These are phyloP conservation scores for Exophiala mesophila DNA, from an alignment of 2,329 filamentous ascomycete genomes.

Conservation along the genomic window DNA sequence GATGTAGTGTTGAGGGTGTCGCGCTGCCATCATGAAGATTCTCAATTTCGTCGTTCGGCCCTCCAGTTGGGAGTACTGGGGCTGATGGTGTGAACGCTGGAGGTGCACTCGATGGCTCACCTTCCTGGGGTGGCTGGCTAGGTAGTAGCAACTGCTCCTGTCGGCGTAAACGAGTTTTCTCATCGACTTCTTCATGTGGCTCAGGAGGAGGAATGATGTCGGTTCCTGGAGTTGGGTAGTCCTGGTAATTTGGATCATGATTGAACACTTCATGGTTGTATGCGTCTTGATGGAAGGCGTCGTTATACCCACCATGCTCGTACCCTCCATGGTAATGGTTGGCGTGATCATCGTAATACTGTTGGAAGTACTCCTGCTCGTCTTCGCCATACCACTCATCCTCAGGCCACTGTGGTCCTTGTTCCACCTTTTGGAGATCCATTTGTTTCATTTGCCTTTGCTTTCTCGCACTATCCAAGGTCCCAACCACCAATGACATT, in stretches of 20 bases:
- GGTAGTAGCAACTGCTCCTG: conserved; percentile 77
- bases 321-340: conserved; percentile 20
- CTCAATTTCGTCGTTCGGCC: conserved; percentile 31
- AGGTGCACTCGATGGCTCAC: conserved; percentile 42
- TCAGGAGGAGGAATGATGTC: conserved; percentile 37
- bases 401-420: conserved; percentile 6
- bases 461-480: conserved; percentile 63
- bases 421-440: conserved; percentile 6
- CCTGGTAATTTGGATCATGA: conserved; percentile 12
- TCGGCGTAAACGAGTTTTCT: conserved; percentile 74
- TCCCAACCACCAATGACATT: conserved; percentile 85
- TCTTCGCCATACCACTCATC: conserved; percentile 13
- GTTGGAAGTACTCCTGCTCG: conserved; percentile 16
- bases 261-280: conserved; percentile 17
- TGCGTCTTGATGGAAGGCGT: conserved; percentile 15
- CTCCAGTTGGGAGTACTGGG: conserved; percentile 40
- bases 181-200: conserved; percentile 62
- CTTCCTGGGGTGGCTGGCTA: conserved; percentile 63
- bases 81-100: conserved; percentile 38
- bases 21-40: conserved; percentile 32
- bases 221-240: conserved; percentile 7
- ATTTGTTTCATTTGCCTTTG: conserved; percentile 14
- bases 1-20: conserved; percentile 19
- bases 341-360: conserved; percentile 23
- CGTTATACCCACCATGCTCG: conserved; percentile 10